Evolutionary conservation across 208 protist species (phyloP), one percentile per base, ranked within the genome.

Genomic region (Trypanosomatidae sp.): DNA sequence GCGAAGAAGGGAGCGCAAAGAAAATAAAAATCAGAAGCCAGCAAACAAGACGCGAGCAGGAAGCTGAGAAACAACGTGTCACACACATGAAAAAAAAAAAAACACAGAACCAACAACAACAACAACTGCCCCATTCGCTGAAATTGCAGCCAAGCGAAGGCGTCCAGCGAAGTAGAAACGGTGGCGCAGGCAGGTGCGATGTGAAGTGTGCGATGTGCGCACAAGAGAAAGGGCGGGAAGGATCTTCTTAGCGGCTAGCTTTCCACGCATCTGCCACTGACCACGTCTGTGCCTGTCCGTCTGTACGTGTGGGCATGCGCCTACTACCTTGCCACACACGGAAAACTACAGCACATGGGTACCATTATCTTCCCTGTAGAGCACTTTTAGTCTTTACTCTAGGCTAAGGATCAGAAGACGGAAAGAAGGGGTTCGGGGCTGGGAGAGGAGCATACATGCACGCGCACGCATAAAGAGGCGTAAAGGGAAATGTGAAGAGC

Each of bases 211-310:
- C 36, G 36, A 39, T 6, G 36, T 41, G 58, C 58, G 17, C 33
- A 62, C 6, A 66, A 46, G 44, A 22, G 44, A 36, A 39, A 39
- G 36, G 36, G 36, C 1, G 36, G 36, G 9, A 22, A 43, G 30
- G 19, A 62, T 62, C 58, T 55, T 59, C 67, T 67, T 60, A 60
- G 49, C 15, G 25, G 15, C 49, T 76, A 7, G 43, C 53, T 59
- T 46, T 59, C n/a, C 44, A 46, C n/a, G n/a, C 52, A 56, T n/a
- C 19, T 56, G 2, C 52, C 15, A 17, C 15, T 56, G 52, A 17
- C 36, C 36, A 39, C 36, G 36, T 39, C 36, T 39, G 36, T 39
- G 36, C 36, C 36, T 39, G 36, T 39, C 36, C 36, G 36, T 39
- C 36, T 3, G 36, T 39, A 39, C 36, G 36, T 66, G 30, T 25